phyloP scores from a whole-genome alignment of 495 filamentous ascomycete species.

The Pyronema omphalodes region DNA sequence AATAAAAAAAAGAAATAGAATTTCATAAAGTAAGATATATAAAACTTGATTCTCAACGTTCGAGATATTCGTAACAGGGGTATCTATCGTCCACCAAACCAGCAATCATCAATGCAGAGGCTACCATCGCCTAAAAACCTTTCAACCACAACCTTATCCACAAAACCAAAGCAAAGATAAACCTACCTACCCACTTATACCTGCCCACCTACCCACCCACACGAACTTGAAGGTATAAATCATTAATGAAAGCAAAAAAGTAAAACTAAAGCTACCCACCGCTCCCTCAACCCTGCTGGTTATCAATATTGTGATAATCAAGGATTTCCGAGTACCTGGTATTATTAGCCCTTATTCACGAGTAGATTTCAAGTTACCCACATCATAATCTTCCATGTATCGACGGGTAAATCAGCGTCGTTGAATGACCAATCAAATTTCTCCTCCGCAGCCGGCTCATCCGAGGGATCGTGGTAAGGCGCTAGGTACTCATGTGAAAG shows the following conservation, averaged over 20 bases:
- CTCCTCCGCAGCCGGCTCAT: conserved; percentile 88
- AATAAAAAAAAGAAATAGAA: no score
- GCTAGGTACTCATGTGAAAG: conserved; percentile 84
- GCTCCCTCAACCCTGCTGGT: conserved; percentile 15
- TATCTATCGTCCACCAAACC: no score
- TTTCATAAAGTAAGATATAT: no score
- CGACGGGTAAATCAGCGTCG: conserved; percentile 89
- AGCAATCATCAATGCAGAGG: no score
- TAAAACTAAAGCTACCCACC: neutral
- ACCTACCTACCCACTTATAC: conserved; percentile 16
- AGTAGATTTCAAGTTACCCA: conserved; percentile 25
- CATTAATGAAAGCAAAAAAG: neutral
- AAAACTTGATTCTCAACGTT: no score
- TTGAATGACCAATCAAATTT: conserved; percentile 99
- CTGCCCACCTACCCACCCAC: conserved; percentile 17
- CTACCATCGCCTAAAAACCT: no score
- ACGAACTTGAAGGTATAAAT: conserved; percentile 7
- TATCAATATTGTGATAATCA: conserved; percentile 92
- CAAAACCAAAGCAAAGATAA: conserved; percentile 8
- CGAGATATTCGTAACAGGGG: no score
- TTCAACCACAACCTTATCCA: neutral
- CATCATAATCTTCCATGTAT: conserved; percentile 99
- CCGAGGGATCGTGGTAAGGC: conserved; percentile 90
- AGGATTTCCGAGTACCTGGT: conserved; percentile 95
- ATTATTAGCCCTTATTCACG: conserved; percentile 11